A percentile compares a stretch with the other conserved stretches of the same genome.
Evolutionary conservation across 768 basidiomycete species (phyloP).

Genomic region (Kwoniella dendrophila): DNA sequence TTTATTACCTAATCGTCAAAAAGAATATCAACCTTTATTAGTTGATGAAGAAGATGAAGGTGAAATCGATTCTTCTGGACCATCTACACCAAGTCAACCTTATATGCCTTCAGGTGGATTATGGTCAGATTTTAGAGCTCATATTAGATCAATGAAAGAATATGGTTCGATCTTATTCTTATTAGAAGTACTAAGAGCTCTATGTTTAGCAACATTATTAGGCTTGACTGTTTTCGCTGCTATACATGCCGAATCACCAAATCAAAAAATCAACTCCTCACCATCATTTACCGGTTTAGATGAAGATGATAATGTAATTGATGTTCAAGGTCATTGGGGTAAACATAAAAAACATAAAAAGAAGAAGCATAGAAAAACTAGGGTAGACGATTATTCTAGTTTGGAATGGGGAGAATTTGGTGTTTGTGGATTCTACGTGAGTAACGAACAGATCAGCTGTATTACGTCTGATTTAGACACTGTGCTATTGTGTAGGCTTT

Average conservation of each 20-base stretch:
- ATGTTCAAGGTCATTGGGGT: constrained; percentile 25
- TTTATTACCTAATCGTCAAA: constrained; percentile 3
- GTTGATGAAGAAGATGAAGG: constrained; percentile 37
- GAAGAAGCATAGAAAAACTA: constrained; percentile 51
- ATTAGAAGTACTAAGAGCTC: constrained; percentile 60
- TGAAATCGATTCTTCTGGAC: constrained; percentile 29
- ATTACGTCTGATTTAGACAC: too few species aligned
- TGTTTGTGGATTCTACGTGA: constrained; percentile 56
- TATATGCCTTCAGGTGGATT: constrained; percentile 50
- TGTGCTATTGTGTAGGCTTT: too few species aligned
- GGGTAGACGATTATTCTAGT: constrained; percentile 46
- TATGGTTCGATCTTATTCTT: constrained; percentile 58
- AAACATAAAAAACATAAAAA: constrained; percentile 35
- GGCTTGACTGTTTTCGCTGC: constrained; percentile 61
- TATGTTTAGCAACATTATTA: constrained; percentile 61
- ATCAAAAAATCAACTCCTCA: too few species aligned
- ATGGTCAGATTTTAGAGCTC: constrained; percentile 56
- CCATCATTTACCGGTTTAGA: background rate
- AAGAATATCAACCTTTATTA: constrained; percentile 31
- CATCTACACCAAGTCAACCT: constrained; percentile 20
- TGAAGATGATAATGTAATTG: background rate
- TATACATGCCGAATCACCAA: constrained; percentile 55
- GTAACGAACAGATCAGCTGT: too few species aligned
- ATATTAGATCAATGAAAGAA: constrained; percentile 61
- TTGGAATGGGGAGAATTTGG: constrained; percentile 53